Evolutionary conservation across 2,329 filamentous ascomycete genomes (phyloP).

Genomic region (Fusarium setosum): DNA sequence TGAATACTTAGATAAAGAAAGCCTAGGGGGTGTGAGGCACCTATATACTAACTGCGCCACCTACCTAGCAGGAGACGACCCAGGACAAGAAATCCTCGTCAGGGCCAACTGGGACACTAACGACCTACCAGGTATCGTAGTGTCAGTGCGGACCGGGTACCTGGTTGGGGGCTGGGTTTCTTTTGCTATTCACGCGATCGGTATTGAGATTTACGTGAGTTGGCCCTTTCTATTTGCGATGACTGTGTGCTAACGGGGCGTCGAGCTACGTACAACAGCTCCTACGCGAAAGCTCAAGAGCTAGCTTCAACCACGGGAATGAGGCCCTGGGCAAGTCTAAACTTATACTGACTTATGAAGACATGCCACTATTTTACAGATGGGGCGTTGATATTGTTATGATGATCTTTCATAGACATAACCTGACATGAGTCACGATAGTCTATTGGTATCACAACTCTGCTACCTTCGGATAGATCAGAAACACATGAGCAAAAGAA

Average conservation of each 20-base stretch:
- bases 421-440: too few species aligned
- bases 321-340: too few species aligned
- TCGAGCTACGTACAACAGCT: neutral
- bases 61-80: constrained; percentile 7
- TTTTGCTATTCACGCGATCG: neutral
- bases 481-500: too few species aligned
- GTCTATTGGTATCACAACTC: too few species aligned
- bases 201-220: constrained; percentile 17
- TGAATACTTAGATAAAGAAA: constrained; percentile 9
- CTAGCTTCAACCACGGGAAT: too few species aligned
- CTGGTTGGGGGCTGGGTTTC: constrained; percentile 3
- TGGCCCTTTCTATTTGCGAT: neutral
- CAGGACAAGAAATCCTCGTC: constrained; percentile 1
- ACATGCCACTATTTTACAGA: too few species aligned
- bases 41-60: neutral
- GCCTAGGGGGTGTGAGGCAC: neutral
- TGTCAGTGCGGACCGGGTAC: constrained; percentile 5
- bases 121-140: constrained; percentile 11
- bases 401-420: too few species aligned
- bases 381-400: too few species aligned
- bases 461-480: too few species aligned
- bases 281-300: neutral
- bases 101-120: constrained; percentile 15
- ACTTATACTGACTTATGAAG: too few species aligned
- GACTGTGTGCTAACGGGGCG: neutral